Evolutionary conservation across 495 filamentous ascomycete genomes (phyloP).

Genomic region (Platismatia glauca): DNA sequence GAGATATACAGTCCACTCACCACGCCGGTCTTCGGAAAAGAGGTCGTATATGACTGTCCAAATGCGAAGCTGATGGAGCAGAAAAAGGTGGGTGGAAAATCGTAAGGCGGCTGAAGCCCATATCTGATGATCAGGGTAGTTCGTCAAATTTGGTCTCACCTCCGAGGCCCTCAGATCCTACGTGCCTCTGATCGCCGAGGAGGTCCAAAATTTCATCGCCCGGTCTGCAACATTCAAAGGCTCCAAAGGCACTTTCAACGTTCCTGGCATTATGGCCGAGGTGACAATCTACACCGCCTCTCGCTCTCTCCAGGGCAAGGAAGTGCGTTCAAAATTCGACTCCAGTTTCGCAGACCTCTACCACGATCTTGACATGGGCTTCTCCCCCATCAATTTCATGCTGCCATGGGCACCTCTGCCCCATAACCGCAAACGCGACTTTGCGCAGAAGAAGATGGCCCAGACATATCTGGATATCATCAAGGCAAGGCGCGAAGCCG

Average conservation of each 20-base stretch:
- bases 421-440: slow-evolving; percentile 69
- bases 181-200: slow-evolving; percentile 67
- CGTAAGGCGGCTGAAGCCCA: not conserved
- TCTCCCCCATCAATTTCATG: slow-evolving; percentile 76
- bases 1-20: slow-evolving; percentile 76
- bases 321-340: slow-evolving; percentile 67
- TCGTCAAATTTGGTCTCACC: slow-evolving; percentile 79
- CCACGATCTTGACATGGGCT: slow-evolving; percentile 80
- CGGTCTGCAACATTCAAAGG: slow-evolving; percentile 57
- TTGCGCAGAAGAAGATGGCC: slow-evolving; percentile 64
- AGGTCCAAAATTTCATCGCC: slow-evolving; percentile 63
- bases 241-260: slow-evolving; percentile 52
- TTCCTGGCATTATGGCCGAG: slow-evolving; percentile 64
- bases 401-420: slow-evolving; percentile 81
- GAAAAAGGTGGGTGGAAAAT: slow-evolving; percentile 48
- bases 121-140: slow-evolving; percentile 38
- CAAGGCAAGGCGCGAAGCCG: slow-evolving; percentile 47
- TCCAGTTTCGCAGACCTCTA: slow-evolving; percentile 64
- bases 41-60: slow-evolving; percentile 83
- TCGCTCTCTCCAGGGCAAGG: slow-evolving; percentile 69
- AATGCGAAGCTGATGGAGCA: slow-evolving; percentile 81
- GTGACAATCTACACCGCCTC: slow-evolving; percentile 81
- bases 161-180: slow-evolving; percentile 66
- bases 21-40: slow-evolving; percentile 76
- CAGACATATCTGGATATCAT: slow-evolving; percentile 73